These are phyloP conservation scores for Diaporthe velutina DNA, from an alignment of 2,329 filamentous ascomycete species.

Conservation along the genomic window DNA sequence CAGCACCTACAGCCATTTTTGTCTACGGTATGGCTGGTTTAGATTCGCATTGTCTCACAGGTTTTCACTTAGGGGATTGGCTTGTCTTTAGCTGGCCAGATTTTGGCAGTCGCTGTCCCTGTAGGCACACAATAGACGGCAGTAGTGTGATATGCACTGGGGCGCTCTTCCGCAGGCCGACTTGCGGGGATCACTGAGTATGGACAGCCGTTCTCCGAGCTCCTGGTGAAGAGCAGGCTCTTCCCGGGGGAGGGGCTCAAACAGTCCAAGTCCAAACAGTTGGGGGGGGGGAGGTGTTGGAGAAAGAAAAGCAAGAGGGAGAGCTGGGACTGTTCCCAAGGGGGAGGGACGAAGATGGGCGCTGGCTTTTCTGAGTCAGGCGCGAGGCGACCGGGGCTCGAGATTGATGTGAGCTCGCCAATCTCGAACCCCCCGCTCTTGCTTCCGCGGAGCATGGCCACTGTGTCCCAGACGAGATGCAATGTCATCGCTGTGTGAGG, in stretches of 20 bases:
- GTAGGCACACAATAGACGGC: neutral
- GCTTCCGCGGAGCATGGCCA: neutral
- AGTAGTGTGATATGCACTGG: neutral
- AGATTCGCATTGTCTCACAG: neutral
- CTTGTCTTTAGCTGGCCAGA: neutral
- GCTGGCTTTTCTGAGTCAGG: neutral
- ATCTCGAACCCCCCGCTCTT: slow-evolving; percentile 33
- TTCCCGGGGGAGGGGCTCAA: neutral
- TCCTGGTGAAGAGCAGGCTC: neutral
- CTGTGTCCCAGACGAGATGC: slow-evolving; percentile 1
- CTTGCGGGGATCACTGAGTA: neutral
- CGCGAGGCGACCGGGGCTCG: neutral
- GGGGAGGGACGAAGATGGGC: neutral
- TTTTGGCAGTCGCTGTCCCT: neutral
- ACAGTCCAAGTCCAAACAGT: neutral
- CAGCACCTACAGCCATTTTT: neutral
- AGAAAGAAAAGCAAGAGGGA: neutral
- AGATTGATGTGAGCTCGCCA: slow-evolving; percentile 39
- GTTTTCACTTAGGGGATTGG: neutral
- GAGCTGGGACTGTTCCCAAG: neutral
- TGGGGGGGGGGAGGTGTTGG: neutral
- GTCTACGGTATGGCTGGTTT: neutral
- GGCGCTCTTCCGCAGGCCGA: neutral
- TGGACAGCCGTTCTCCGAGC: neutral
- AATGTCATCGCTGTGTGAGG: slow-evolving; percentile 13